A percentile compares a stretch with the other conserved stretches of the same genome.
phyloP scores from a whole-genome alignment of 2,329 filamentous ascomycete species.

The Xylariaceae sp. region DNA sequence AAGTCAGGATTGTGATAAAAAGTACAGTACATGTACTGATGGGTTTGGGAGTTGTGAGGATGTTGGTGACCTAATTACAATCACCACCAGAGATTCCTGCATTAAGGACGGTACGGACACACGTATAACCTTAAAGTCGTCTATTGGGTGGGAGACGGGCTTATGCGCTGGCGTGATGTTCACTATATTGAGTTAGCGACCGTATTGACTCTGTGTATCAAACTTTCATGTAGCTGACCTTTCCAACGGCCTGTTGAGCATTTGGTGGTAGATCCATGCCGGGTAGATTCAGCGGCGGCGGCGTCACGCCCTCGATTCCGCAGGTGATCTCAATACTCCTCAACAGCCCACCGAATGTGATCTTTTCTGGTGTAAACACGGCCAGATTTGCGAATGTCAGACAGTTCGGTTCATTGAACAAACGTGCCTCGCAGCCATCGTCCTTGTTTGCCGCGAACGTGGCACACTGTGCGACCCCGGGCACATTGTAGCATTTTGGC shows the following conservation, averaged over 20 bases:
- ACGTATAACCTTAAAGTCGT: too few relatives aligned
- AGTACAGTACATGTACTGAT: too few relatives aligned
- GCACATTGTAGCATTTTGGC: slow-evolving; percentile 41
- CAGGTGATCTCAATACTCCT: slow-evolving; percentile 42
- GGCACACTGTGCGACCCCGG: slow-evolving; percentile 39
- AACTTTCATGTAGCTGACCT: slow-evolving; percentile 6
- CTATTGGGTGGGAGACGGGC: too few relatives aligned
- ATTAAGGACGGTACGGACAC: too few relatives aligned
- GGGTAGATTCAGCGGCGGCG: slow-evolving; percentile 32
- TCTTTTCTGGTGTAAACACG: slow-evolving; percentile 41
- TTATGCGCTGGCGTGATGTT: too few relatives aligned
- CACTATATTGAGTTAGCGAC: slow-evolving; percentile 10
- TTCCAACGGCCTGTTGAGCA: slow-evolving; percentile 29
- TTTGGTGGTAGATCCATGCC: slow-evolving; percentile 28
- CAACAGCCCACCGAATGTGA: slow-evolving; percentile 39
- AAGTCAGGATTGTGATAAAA: too few relatives aligned
- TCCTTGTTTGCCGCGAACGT: slow-evolving; percentile 41
- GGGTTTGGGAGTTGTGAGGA: too few relatives aligned
- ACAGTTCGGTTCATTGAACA: slow-evolving; percentile 42
- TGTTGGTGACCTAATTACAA: too few relatives aligned
- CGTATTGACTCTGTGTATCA: not conserved
- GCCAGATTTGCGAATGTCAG: slow-evolving; percentile 40
- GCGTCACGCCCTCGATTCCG: slow-evolving; percentile 34
- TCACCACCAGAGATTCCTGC: too few relatives aligned
- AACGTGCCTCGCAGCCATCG: slow-evolving; percentile 42